Base-by-base conservation (phyloP, 2,329 filamentous ascomycete genomes). In the Catunica adiposa region DNA sequence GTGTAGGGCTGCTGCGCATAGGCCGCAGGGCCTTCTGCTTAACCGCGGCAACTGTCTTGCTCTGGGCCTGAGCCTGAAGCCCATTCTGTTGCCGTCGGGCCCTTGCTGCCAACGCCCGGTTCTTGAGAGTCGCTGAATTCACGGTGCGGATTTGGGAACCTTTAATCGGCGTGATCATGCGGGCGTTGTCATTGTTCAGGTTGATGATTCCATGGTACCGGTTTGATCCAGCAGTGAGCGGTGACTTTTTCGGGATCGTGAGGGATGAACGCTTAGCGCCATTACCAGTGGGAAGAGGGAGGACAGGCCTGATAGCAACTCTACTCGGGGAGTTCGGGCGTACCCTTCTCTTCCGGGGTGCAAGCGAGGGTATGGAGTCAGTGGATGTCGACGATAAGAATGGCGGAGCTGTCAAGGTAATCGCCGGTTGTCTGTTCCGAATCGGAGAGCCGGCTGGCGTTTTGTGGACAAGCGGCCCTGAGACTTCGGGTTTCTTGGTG, bases 1-100 rank as follows among this genome's bases (percentile, higher is more conserved):
- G 44, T 5, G 57, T 59, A 8, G 54, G 57, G 6, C 54, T 56
- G 14, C 54, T 56, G 11, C 57, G 42, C 51, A 59, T 56, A 1
- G 54, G 54, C 3, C 57, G 51, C 31, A 58, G 26, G 9, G 31
- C 34, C 38, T 58, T 54, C 15, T 54, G 29, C 38, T 38, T 56
- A n/a, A 17, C 48, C 23, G 46, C 38, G n/a, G 47, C 34, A 1
- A 34, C 20, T 48, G 17, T 26, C 8, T 48, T 48, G 44, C 44
- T 11, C 3, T 52, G 50, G 17, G 25, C 26, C 3, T 22, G 48
- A 5, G 29, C 17, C 11, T 56, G 47, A 22, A 23, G 7, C 6
- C 48, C 48, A 5, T 23, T 15, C 6, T 20, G 15, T 5, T 50
- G 46, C 31, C 40, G 51, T 17, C 51, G 22, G 7, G 52, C 42